A percentile compares a stretch with the other conserved stretches of the same genome.
phyloP scores from a whole-genome alignment of 192 early-diverging fungal species.

The Diversispora eburnea region DNA sequence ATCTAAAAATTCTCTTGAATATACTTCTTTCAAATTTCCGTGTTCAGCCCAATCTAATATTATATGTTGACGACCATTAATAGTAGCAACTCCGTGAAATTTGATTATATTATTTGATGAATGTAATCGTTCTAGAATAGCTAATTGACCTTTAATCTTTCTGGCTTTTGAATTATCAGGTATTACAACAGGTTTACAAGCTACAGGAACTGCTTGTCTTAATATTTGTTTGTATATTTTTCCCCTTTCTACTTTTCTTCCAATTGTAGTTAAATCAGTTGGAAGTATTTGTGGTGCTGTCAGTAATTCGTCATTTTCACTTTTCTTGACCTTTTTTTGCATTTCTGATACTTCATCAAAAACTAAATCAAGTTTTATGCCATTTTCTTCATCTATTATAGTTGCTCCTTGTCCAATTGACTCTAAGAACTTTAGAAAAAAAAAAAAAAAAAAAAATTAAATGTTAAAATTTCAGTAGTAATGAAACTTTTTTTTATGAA shows the following conservation, averaged over 20 bases:
- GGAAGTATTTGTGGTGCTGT: neutral
- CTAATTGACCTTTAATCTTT: neutral
- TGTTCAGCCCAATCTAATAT: conserved; percentile 24
- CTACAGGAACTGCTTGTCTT: neutral
- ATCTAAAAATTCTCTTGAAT: neutral
- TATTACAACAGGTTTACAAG: neutral
- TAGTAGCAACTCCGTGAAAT: conserved; percentile 10
- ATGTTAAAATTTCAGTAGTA: neutral
- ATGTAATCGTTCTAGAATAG: neutral
- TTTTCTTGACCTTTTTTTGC: neutral
- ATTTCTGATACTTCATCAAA: conserved; percentile 16
- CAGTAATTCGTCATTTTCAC: neutral
- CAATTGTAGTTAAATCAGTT: neutral
- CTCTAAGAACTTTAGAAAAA: neutral
- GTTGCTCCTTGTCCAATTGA: conserved; percentile 2
- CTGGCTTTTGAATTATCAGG: neutral
- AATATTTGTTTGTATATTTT: neutral
- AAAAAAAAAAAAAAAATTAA: neutral
- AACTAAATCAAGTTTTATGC: neutral
- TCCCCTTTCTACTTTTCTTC: neutral
- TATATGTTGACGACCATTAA: neutral
- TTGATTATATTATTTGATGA: conserved; percentile 9
- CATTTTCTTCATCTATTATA: neutral
- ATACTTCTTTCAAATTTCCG: conserved; percentile 5
- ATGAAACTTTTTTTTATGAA: neutral